A percentile compares a stretch with the other conserved stretches of the same genome.
These are phyloP conservation scores for Dentipellis sp. DNA, from an alignment of 768 basidiomycete genomes.

Conservation along the genomic window DNA sequence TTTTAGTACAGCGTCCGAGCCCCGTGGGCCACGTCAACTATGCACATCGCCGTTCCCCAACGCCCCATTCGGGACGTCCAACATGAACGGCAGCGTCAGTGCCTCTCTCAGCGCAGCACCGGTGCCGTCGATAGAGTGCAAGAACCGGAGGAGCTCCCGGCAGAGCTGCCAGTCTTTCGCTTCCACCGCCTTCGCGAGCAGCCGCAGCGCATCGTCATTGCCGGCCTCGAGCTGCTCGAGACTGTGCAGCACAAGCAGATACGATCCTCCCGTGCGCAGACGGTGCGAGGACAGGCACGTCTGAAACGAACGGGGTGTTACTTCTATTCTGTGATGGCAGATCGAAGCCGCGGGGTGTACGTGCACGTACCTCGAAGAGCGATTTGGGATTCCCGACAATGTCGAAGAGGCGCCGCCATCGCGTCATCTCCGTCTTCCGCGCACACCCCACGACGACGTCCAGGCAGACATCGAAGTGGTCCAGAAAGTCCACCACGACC, in stretches of 20 bases:
- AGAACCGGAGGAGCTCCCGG: slow-evolving; percentile 84
- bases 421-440: slow-evolving; percentile 87
- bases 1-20: background rate
- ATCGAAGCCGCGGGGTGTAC: background rate
- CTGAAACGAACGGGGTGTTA: slow-evolving; percentile 27
- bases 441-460: slow-evolving; percentile 96
- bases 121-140: slow-evolving; percentile 86
- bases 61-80: slow-evolving; percentile 7
- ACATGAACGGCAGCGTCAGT: slow-evolving; percentile 40
- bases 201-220: slow-evolving; percentile 69
- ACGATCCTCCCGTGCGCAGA: slow-evolving; percentile 84
- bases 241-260: slow-evolving; percentile 88
- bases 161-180: slow-evolving; percentile 86
- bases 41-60: background rate
- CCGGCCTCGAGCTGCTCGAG: slow-evolving; percentile 82
- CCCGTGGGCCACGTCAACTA: background rate
- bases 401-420: slow-evolving; percentile 84
- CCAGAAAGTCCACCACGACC: slow-evolving; percentile 79
- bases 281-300: slow-evolving; percentile 63
- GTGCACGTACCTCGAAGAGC: slow-evolving; percentile 69
- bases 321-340: too few species aligned
- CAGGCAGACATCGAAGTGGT: slow-evolving; percentile 84
- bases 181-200: slow-evolving; percentile 68
- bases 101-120: slow-evolving; percentile 63
- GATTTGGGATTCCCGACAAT: slow-evolving; percentile 85